Percentiles rank a stretch among this genome's conserved stretches.
phyloP scores from a whole-genome alignment of 1,284 basidiomycete genomes.

The Microbotryomycetes sp. region DNA sequence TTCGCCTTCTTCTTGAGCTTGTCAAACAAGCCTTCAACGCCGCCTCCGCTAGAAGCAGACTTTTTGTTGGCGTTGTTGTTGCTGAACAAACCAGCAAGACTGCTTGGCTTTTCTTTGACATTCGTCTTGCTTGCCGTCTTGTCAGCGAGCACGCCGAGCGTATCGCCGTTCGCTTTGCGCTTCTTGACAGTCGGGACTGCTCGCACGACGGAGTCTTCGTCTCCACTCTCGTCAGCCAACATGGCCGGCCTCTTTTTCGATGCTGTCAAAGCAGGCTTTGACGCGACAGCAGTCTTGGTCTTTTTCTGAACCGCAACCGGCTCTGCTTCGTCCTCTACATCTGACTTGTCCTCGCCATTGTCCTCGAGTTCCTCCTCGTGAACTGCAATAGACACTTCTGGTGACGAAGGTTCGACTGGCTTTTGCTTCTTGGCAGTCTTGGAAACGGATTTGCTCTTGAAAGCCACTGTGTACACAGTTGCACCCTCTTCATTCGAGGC shows the following conservation, averaged over 20 bases:
- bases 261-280: background rate
- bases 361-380: no score
- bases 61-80: background rate
- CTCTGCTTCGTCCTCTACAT: background rate
- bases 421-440: background rate
- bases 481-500: no score
- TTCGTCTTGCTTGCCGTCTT: background rate
- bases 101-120: background rate
- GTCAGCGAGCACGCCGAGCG: background rate
- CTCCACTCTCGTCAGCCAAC: background rate
- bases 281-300: background rate
- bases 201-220: constrained; percentile 1
- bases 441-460: no score
- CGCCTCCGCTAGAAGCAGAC: background rate
- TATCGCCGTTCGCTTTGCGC: constrained; percentile 5
- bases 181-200: constrained; percentile 6
- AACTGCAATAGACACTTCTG: background rate
- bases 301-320: background rate
- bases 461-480: no score
- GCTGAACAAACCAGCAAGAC: no score
- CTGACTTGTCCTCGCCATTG: no score
- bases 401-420: background rate
- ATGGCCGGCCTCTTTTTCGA: background rate
- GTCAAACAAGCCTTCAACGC: no score
- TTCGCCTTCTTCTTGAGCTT: constrained; percentile 11